Evolutionary conservation across 208 protist species (phyloP), one percentile per base, ranked within the genome.

Genomic region (Acanthamoeba polyphaga): DNA sequence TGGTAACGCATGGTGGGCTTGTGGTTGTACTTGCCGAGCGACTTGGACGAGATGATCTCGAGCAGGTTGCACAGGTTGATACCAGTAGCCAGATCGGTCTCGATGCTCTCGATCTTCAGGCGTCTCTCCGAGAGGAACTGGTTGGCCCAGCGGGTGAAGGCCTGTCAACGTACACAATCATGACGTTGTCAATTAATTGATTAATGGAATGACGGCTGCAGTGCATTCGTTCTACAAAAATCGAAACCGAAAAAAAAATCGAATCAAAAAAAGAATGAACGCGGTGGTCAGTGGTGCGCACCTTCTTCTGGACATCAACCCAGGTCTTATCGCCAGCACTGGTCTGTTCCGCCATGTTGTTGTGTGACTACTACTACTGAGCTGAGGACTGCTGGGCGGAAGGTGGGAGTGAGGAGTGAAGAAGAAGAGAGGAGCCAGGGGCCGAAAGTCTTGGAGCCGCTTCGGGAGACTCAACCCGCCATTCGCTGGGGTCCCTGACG

Each of bases 231-330:
- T 49, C 46, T 49, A 13, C 46, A 49, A 49, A 49, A 17, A 24
- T 64, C 22, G 27, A 85, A 32, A 53, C 8, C 2, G 38, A 46
- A 68, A 1, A 72, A 46, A 92, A 92, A 92, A 29, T 22, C 24
- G 32, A 92, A 43, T 15, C 34, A 53, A 49, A 58, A 29, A 78
- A 43, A 29, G 60, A 94, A 94, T 27, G 9, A 8, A 70, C 58
- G 17, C 62, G 60, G n/a, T 51, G 17, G 17, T 17, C 5, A 85
- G 22, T n/a, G 27, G 43, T 8, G 68, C 87, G 24, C 7, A 94
- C 91, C 91, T 94, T 94, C 70, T 94, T 82, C 91, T 94, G 91
- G n/a, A 94, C 91, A 70, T 94, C 91, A 53, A 94, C 91, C 91
- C 91, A 94, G 51, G 91, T 94, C 76, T 72, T 94, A 29, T 94